Evolutionary conservation across 169 alveolate genomes (phyloP), one percentile per base, ranked within the genome.

Genomic region (Cryptosporidium canis): DNA sequence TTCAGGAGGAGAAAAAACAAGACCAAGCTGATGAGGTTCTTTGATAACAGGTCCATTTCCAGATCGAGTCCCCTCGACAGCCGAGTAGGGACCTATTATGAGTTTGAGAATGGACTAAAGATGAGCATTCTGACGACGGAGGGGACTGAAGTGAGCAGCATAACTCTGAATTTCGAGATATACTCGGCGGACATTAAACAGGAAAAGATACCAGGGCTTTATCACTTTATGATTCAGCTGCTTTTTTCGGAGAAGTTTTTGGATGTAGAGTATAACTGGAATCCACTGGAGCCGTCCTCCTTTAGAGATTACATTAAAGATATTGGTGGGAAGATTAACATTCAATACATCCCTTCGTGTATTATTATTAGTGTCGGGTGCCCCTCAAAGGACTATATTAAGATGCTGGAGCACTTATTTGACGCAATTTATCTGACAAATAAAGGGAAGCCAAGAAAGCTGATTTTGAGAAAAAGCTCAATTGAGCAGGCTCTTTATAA

Each of bases 141-240:
- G 21, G 87, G 87, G 11, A 39, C 65, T 4, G 87, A 77, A 33
- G 71, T 61, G 1, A 77, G 87, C 21, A 77, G 87, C 41, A 39
- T 77, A 12, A 58, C 87, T n/a, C n/a, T 77, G 18, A 55, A 39
- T 33, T 39, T 77, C 3, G 87, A 77, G 11, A 58, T 77, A 18
- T 29, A 58, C 3, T 39, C 58, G 29, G 87, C 55, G 5, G 63
- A 58, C 12, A 56, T 77, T 16, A 55, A 45, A 35, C 68, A 56
- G 16, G 87, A 77, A 48, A 77, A 77, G 63, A 63, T 77, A 5
- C 72, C 87, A 7, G 87, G 87, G 6, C 48, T 77, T 33, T 77
- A 77, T 58, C 72, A 77, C 33, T 61, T 77, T 3, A 77, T 61
- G 70, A 58, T 77, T 24, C 87, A 77, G 44, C 3, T 77, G 37